Evolutionary conservation across 805 yeast species (phyloP).

Genomic region (Saturnispora gosingensis): DNA sequence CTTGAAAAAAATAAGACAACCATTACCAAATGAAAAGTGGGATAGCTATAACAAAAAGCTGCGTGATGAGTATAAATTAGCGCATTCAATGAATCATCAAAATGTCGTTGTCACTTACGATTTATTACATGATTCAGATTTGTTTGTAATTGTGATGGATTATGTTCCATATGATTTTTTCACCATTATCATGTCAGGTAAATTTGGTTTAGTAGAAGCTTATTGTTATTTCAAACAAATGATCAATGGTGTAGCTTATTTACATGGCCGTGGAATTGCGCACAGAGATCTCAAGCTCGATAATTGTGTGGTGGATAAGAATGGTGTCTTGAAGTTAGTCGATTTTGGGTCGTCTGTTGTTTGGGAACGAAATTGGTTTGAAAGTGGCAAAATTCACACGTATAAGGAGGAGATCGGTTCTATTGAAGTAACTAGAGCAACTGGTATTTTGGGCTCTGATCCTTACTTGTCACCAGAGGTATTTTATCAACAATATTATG

Average conservation of each 20-base stretch:
- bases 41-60: conserved; percentile 70
- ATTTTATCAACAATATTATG: conserved; percentile 46
- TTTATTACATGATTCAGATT: conserved; percentile 56
- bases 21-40: conserved; percentile 50
- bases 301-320: conserved; percentile 72
- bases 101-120: conserved; percentile 79
- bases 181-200: conserved; percentile 83
- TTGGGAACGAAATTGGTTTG: conserved; percentile 33
- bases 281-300: conserved; percentile 91
- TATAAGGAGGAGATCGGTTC: conserved; percentile 2
- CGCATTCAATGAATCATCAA: conserved; percentile 67
- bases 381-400: background rate
- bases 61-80: conserved; percentile 72
- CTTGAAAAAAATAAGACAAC: conserved; percentile 74
- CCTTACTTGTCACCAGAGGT: conserved; percentile 96
- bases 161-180: conserved; percentile 88
- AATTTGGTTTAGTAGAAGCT: conserved; percentile 61
- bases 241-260: conserved; percentile 59
- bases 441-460: conserved; percentile 90
- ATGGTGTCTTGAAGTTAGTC: conserved; percentile 76
- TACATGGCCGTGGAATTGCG: conserved; percentile 79
- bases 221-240: conserved; percentile 81
- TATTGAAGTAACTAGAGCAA: conserved; percentile 44
- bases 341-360: conserved; percentile 93
- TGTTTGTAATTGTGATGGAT: conserved; percentile 78